phyloP scores from a whole-genome alignment of 1,139 yeast genomes.

The Meyerozyma sp. region DNA sequence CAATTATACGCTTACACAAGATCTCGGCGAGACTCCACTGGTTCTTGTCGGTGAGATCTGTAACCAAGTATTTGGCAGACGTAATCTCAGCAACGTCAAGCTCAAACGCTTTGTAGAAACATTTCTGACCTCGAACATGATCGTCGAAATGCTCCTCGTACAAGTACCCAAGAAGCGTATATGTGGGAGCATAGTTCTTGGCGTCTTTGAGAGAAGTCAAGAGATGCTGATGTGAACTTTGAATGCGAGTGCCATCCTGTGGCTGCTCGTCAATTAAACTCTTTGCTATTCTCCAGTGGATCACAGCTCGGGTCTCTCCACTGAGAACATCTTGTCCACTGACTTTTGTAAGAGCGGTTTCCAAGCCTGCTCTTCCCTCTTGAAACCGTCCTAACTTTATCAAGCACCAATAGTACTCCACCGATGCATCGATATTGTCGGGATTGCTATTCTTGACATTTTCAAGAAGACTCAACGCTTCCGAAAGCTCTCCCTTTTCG shows the following conservation, averaged over 20 bases:
- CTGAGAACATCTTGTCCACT: conserved; percentile 49
- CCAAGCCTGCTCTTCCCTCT: conserved; percentile 51
- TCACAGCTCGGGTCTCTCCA: conserved; percentile 52
- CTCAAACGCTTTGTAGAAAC: conserved; percentile 88
- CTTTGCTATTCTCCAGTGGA: conserved; percentile 70
- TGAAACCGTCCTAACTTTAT: conserved; percentile 47
- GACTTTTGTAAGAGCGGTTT: conserved; percentile 35
- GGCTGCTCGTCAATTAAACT: conserved; percentile 31
- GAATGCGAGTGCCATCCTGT: conserved; percentile 8
- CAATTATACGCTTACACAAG: conserved; percentile 57
- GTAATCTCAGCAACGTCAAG: conserved; percentile 68
- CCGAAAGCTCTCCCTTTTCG: conserved; percentile 53
- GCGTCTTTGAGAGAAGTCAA: conserved; percentile 61
- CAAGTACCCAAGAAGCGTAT: conserved; percentile 71
- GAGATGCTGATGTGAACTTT: conserved; percentile 43
- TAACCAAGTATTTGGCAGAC: conserved; percentile 71
- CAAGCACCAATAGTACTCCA: conserved; percentile 79
- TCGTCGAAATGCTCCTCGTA: conserved; percentile 59
- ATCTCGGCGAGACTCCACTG: conserved; percentile 89
- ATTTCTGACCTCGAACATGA: conserved; percentile 67
- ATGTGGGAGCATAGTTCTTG: conserved; percentile 67
- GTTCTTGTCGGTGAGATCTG: conserved; percentile 54
- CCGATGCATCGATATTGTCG: conserved; percentile 52
- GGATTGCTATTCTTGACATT: conserved; percentile 49
- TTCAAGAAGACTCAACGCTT: conserved; percentile 49